Evolutionary conservation across 2,329 filamentous ascomycete genomes (phyloP), one percentile per base, ranked within the genome.

Genomic region (Magnaporthiopsis poae): DNA sequence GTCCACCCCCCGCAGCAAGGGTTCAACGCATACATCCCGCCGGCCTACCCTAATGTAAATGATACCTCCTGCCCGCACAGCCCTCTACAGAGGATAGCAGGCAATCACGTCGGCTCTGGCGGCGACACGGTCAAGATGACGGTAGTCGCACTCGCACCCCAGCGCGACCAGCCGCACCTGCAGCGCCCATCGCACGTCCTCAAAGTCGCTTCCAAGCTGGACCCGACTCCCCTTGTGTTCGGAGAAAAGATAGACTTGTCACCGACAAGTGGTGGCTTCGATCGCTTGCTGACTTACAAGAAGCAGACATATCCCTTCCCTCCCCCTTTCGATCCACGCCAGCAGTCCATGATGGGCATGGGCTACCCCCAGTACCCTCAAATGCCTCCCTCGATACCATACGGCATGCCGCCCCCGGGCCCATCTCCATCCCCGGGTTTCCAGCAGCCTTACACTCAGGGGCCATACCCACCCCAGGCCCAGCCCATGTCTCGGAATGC

Each of bases 401-500:
- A 72, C 61, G 61, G 66, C 75, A 72, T 70, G 83, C 81, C 72
- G 76, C 77, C 69, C 67, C 77, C 74, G 60, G 70, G 78, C 27
- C 75, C 79, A 68, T 76, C 77, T 70, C 81, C 81, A 70, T 80
- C 81, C 12, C 82, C 83, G 31, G 77, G 78, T n/a, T 86, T 79
- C 69, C 80, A 80, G 68, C 81, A 82, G 65, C 77, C 77, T 27
- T 84, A 80, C 73, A 70, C 78, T 73, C 76, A 76, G 63, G 71
- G 69, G n/a, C 72, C 73, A 36, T 73, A 73, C 61, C 11, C n/a
- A 5, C 31, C 60, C 0, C 73, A 74, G 56, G 71, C 85, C 68
- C 85, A 89, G 75, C 83, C 88, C 80, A 93, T 96, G 89, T 95
- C 93, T 2, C 89, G 93, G 71, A 92, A 87, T 68, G 86, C 90